Evolutionary conservation across 1,139 yeast species (phyloP).

Genomic region (Yueomyces sp.): DNA sequence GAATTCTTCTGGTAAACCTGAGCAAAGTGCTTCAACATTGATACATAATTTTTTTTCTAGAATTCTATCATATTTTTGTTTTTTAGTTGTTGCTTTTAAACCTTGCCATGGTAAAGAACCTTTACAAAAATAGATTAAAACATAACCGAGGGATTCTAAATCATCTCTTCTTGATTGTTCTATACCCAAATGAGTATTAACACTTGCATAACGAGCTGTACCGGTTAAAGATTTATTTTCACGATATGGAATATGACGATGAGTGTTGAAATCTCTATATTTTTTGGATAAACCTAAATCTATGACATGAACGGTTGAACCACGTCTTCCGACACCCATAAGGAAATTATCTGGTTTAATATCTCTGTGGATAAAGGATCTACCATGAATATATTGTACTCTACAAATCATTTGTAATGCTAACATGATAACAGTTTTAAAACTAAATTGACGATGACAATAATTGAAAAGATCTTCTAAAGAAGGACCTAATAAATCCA

Average conservation of each 20-base stretch:
- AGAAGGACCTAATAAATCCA: slow-evolving; percentile 90
- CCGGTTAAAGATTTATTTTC: slow-evolving; percentile 95
- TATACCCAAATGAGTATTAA: slow-evolving; percentile 91
- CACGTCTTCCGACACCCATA: slow-evolving; percentile 79
- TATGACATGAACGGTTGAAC: slow-evolving; percentile 89
- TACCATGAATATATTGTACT: slow-evolving; percentile 88
- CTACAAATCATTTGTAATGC: slow-evolving; percentile 95
- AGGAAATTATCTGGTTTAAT: slow-evolving; percentile 63
- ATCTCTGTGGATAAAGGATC: slow-evolving; percentile 85
- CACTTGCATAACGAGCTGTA: slow-evolving; percentile 91
- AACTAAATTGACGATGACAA: slow-evolving; percentile 86
- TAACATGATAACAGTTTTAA: slow-evolving; percentile 80
- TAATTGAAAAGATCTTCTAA: slow-evolving; percentile 91
- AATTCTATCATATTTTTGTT: slow-evolving; percentile 92
- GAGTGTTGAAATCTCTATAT: slow-evolving; percentile 89
- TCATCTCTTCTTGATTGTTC: slow-evolving; percentile 97
- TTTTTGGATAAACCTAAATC: slow-evolving; percentile 96
- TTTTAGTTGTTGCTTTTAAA: slow-evolving; percentile 88
- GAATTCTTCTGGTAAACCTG: slow-evolving; percentile 87
- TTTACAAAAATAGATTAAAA: slow-evolving; percentile 84
- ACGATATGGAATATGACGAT: slow-evolving; percentile 88
- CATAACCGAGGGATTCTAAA: slow-evolving; percentile 89
- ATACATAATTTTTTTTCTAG: slow-evolving; percentile 95
- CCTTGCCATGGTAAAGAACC: slow-evolving; percentile 99
- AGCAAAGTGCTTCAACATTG: slow-evolving; percentile 76